phyloP scores from a whole-genome alignment of 106 monocot genomes.

The Posidonia australis region DNA sequence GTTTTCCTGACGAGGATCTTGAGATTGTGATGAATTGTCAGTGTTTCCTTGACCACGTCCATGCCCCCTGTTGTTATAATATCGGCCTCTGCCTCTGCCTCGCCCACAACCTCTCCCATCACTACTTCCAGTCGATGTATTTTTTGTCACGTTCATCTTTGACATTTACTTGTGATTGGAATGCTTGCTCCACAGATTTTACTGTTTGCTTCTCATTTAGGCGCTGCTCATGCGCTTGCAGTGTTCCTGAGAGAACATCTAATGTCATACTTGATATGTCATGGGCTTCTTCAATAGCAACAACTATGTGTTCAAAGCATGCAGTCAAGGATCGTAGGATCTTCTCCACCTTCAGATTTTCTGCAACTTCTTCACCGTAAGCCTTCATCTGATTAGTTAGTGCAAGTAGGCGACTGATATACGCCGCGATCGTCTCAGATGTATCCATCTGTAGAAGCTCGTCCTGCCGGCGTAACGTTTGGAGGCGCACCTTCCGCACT shows the following conservation, averaged over 20 bases:
- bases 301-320: constrained; percentile 6
- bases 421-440: neutral
- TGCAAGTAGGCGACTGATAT: neutral
- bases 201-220: too few species aligned
- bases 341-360: constrained; percentile 4
- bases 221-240: constrained; percentile 12
- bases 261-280: constrained; percentile 3
- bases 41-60: neutral
- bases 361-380: constrained; percentile 1
- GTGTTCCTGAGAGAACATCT: constrained; percentile 6
- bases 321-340: neutral
- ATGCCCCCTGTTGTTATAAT: neutral
- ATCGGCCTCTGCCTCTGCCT: too few species aligned
- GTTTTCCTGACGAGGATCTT: too few species aligned
- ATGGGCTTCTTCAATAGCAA: constrained; percentile 9
- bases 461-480: constrained; percentile 3
- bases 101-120: neutral
- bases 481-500: neutral
- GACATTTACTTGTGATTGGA: too few species aligned
- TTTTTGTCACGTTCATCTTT: neutral
- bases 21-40: too few species aligned
- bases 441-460: constrained; percentile 2
- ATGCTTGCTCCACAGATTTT: too few species aligned
- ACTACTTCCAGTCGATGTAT: constrained; percentile 3
- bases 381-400: constrained; percentile 8